A percentile compares a stretch with the other conserved stretches of the same genome.
Evolutionary conservation across 441 rosid genomes (phyloP).

Genomic region (Euphorbia schlechtendalii): DNA sequence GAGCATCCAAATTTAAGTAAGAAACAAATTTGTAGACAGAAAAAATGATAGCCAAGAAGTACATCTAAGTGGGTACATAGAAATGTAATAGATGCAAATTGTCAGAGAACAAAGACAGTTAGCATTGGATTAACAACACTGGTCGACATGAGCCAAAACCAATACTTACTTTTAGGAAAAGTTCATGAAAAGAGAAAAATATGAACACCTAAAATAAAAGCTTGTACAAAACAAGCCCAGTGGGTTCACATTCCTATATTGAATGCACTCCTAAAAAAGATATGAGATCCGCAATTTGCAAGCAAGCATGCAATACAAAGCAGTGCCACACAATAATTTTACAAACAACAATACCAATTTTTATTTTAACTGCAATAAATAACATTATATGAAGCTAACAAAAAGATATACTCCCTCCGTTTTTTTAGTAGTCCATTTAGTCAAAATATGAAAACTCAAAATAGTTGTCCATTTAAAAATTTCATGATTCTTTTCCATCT

Average conservation of each 20-base stretch:
- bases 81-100: neutral
- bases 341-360: neutral
- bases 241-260: too few species aligned
- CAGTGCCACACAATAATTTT: neutral
- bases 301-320: neutral
- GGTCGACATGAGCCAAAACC: neutral
- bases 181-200: too few species aligned
- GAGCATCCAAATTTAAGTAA: neutral
- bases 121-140: neutral
- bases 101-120: too few species aligned
- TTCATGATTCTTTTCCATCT: too few species aligned
- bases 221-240: neutral
- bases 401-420: too few species aligned
- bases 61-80: neutral
- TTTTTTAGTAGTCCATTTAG: too few species aligned
- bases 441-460: too few species aligned
- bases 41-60: slow-evolving; percentile 1
- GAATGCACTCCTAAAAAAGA: too few species aligned
- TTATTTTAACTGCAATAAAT: neutral
- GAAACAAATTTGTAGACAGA: neutral
- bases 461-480: too few species aligned
- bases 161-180: neutral
- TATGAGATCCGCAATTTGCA: neutral
- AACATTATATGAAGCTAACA: too few species aligned
- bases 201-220: neutral